phyloP scores from a whole-genome alignment of 2,329 filamentous ascomycete genomes.

The Scopulariopsis brevicaulis region DNA sequence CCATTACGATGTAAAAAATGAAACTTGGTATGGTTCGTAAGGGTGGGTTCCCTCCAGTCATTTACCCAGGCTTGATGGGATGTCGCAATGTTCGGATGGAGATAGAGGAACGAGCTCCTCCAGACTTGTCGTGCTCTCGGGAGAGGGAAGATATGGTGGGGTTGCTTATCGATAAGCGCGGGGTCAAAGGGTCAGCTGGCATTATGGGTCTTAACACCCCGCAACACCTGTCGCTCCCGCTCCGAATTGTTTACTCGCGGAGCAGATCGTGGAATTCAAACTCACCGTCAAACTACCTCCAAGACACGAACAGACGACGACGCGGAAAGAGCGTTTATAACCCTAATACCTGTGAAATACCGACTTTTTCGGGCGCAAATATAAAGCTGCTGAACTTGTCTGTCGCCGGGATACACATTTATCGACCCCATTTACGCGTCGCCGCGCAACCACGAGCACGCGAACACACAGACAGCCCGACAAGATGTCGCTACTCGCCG shows the following conservation, averaged over 20 bases:
- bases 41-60: too few relatives aligned
- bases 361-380: neutral
- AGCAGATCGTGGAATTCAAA: neutral
- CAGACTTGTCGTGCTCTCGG: neutral
- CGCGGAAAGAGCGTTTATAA: neutral
- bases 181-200: neutral
- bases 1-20: neutral
- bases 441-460: neutral
- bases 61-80: too few relatives aligned
- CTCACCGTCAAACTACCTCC: neutral
- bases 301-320: neutral
- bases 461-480: neutral
- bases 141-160: neutral
- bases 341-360: neutral
- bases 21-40: too few relatives aligned
- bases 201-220: neutral
- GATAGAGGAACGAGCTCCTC: neutral
- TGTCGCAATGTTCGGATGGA: too few relatives aligned
- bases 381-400: neutral
- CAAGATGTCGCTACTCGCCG: slow-evolving; percentile 56
- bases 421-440: neutral
- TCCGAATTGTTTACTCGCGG: neutral
- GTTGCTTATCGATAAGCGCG: slow-evolving; percentile 4
- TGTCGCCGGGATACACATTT: neutral
- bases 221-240: neutral